Base-by-base conservation (phyloP, 768 basidiomycete genomes). In the Macrolepiota dolichaula region DNA sequence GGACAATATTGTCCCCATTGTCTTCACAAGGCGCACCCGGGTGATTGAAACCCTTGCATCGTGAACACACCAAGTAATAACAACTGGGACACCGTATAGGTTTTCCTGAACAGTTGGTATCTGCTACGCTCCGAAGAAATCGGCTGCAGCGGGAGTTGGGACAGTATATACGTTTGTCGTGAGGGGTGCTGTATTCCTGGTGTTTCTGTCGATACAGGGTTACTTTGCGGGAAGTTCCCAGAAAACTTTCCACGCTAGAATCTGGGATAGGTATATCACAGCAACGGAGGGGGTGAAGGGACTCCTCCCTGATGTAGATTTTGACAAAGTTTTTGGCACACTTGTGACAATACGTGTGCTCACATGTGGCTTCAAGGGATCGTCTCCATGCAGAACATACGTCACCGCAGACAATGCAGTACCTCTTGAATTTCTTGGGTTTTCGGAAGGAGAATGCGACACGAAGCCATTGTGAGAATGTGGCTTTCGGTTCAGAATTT, bases 1-100 rank as follows among this genome's bases (percentile, higher is more conserved):
- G 74, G 2, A 87, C 4, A 24, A 29, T 17, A 9, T 36, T 15
- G 22, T 57, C 10, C 51, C 62, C 7, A 22, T 53, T 62, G 47
- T 55, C 51, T 7, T 59, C 61, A 35, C 64, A 65, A 15, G 25
- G 37, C 3, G 59, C 61, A 2, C 58, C 64, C 4, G 64, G 64
- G 29, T 65, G 64, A 4, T 19, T 54, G 7, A 35, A 27, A 15
- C 57, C 55, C 37, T 53, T 62, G 55, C 64, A 65, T 12, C 27
- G 17, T 13, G 51, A n/a, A 52, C 64, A 65, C 6, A 62, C 51
- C n/a, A 12, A 7, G 1, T 42, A 36, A 2, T 13, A 37, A 32
- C 64, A 65, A 11, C 17, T 24, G 11, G 42, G 32, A 51, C 64
- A 65, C 44, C 15, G 40, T 2, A 29, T n/a, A 6, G 55, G 1